Evolutionary conservation across 768 basidiomycete species (phyloP), one percentile per base, ranked within the genome.

Genomic region (Mycena sanguinolenta): DNA sequence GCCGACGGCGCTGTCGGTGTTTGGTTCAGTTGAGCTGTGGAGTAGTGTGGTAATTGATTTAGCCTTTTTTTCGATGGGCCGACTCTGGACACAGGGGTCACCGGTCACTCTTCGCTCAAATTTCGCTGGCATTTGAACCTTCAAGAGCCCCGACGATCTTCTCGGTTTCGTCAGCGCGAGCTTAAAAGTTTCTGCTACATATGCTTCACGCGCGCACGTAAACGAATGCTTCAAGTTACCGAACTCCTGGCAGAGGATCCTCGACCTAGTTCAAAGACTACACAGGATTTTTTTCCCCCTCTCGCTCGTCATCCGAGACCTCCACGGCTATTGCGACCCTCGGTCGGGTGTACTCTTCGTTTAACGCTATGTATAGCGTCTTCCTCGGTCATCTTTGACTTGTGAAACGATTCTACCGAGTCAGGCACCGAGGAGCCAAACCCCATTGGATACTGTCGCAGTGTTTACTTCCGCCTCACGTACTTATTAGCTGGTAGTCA

Each of bases 1-100:
- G 95, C 98, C 42, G 98, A 99, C 81, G 97, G 98, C 46, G 88
- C 88, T 70, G 91, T 93, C 53, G 82, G 90, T 64, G 88, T 98
- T 63, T 99, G 97, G 98, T 95, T 90, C 84, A 93, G 91, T 82
- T 94, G 78, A 81, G 60, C 61, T 55, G 65, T 42, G 6, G 25
- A 58, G 49, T 63, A 62, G 49, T 52, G 57, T 69, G 16, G 16
- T 17, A 49, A 50, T 59, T 30, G 36, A 60, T 60, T 42, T 30
- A 13, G 12, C 39, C 28, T 7, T 32, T 32, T 54, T 32, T 32
- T 32, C 32, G 8, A 32, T 46, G 23, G 21, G n/a, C n/a, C n/a
- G n/a, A 46, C 30, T 28, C 12, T 44, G 57, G 27, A n/a, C 38
- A 3, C 14, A 17, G n/a, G 32, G 46, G 50, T 21, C 52, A 54